Evolutionary conservation across 2,329 filamentous ascomycete genomes (phyloP).

Genomic region (Diaporthe batatas): DNA sequence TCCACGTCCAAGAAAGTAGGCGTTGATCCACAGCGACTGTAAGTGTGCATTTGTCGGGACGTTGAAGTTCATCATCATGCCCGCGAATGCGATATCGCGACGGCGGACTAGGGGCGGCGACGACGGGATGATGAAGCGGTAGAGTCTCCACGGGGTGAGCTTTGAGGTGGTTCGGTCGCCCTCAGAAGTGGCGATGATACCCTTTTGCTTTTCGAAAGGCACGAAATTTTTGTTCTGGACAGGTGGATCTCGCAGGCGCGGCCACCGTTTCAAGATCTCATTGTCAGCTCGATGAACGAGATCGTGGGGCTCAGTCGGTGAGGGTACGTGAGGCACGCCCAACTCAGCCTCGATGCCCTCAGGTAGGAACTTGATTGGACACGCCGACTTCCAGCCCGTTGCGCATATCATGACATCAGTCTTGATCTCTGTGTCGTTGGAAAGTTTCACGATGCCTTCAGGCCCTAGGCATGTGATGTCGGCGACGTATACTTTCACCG

Average conservation of each 20-base stretch:
- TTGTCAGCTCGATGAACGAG: slow-evolving; percentile 61
- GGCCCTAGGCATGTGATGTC: slow-evolving; percentile 62
- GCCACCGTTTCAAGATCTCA: neutral
- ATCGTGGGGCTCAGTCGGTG: slow-evolving; percentile 44
- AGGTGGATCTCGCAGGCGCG: neutral
- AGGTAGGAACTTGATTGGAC: slow-evolving; percentile 44
- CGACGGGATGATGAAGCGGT: slow-evolving; percentile 56
- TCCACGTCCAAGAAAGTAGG: slow-evolving; percentile 65
- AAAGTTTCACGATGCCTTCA: slow-evolving; percentile 62
- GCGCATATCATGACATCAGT: slow-evolving; percentile 67
- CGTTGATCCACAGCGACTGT: slow-evolving; percentile 73
- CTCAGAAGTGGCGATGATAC: neutral
- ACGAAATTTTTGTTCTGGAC: slow-evolving; percentile 59
- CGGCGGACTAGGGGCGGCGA: slow-evolving; percentile 50
- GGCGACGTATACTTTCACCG: slow-evolving; percentile 64
- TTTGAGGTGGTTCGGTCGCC: neutral
- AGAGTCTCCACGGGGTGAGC: slow-evolving; percentile 6
- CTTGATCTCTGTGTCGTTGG: slow-evolving; percentile 60
- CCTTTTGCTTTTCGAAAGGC: slow-evolving; percentile 56
- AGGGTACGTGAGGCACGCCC: slow-evolving; percentile 25
- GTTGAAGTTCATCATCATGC: slow-evolving; percentile 59
- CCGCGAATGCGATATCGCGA: slow-evolving; percentile 61
- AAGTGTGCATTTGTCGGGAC: slow-evolving; percentile 58
- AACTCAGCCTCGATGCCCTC: slow-evolving; percentile 30
- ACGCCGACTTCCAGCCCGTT: slow-evolving; percentile 65